These are phyloP conservation scores for Kwoniella dejecticola DNA, from an alignment of 768 basidiomycete species.

Conservation along the genomic window DNA sequence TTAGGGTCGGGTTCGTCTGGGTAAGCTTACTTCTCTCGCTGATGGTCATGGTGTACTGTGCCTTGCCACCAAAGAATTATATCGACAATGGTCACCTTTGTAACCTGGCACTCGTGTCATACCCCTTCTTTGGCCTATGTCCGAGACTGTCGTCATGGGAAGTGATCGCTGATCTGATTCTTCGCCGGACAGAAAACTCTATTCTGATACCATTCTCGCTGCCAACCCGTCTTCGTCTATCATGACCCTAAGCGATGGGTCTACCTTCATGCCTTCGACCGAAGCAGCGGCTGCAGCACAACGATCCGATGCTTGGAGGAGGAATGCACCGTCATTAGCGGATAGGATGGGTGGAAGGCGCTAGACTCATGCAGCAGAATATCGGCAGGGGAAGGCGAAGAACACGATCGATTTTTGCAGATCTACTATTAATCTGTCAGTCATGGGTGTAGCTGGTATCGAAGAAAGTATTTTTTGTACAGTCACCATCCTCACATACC, in stretches of 20 bases:
- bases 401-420: too few species aligned
- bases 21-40: constrained; percentile 13
- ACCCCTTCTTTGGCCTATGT: too few species aligned
- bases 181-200: constrained; percentile 67
- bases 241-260: constrained; percentile 37
- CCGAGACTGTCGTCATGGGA: neutral
- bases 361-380: too few species aligned
- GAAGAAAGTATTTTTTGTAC: too few species aligned
- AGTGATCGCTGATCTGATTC: neutral
- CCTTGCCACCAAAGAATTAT: too few species aligned
- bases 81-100: neutral
- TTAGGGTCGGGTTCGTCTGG: constrained; percentile 14
- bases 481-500: too few species aligned
- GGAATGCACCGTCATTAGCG: constrained; percentile 3
- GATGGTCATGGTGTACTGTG: too few species aligned
- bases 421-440: too few species aligned
- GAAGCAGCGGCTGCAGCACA: neutral
- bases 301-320: constrained; percentile 20
- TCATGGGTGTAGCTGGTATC: too few species aligned
- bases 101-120: constrained; percentile 4
- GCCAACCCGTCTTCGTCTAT: constrained; percentile 34
- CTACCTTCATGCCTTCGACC: neutral
- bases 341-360: constrained; percentile 12
- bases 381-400: constrained; percentile 9
- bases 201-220: constrained; percentile 71